Evolutionary conservation across 768 basidiomycete genomes (phyloP), one percentile per base, ranked within the genome.

Genomic region (Kwoniella sp.): DNA sequence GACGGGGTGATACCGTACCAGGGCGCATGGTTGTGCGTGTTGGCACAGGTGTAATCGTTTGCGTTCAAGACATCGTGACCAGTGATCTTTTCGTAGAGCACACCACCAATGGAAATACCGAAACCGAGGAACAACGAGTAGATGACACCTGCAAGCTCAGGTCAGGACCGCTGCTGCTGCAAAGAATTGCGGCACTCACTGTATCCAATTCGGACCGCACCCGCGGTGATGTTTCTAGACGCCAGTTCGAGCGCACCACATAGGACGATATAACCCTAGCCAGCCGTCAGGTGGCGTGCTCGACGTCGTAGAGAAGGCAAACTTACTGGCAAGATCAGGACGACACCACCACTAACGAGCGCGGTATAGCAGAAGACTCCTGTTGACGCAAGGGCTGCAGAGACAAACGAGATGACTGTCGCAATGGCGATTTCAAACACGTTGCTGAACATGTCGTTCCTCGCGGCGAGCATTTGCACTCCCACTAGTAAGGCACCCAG

Each of bases 171-270:
- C 50, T 36, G 1, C 20, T 41, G 39, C 39, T 5, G 7, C 5
- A 23, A 14, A 42, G 6, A 22, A 8, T 22, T 4, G 25, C 3
- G 8, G 4, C 17, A 57, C 62, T 48, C 26, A 22, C 86, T 81
- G 63, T 86, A 90, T 60, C 86, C 86, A 14, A 90, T 78, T 32
- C 87, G 80, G 27, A 90, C 88, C 10, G 87, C 84, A n/a, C 89
- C 88, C 0, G 87, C 79, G 26, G 89, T 82, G 63, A 92, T 84
- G 56, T 86, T 87, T 15, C 87, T 81, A 3, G 87, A 85, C 53
- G 87, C 81, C 19, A 89, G 75, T 67, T 90, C 89, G 26, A 90
- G 81, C 10, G 84, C 80, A 42, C 85, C 89, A 61, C 78, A 69
- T 36, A 69, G 57, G 32, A 71, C 74, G 49, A 76, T 76, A 39